These are phyloP conservation scores for Hypoxylon rickii DNA, from an alignment of 495 filamentous ascomycete species.

Conservation along the genomic window DNA sequence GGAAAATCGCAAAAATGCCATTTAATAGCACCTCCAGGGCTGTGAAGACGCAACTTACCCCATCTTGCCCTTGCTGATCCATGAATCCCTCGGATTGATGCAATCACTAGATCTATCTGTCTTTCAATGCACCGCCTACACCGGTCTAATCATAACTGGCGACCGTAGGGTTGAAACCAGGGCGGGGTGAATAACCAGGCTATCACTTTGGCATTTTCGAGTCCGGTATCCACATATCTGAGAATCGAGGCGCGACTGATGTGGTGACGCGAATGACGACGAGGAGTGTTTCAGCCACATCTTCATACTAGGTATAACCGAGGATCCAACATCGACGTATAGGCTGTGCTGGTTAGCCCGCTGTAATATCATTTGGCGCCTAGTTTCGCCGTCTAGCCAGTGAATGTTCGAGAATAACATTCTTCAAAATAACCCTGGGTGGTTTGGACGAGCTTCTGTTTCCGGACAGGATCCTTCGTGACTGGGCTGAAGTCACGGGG, in stretches of 20 bases:
- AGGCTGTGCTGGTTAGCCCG: conserved; percentile 9
- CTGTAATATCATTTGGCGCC: conserved; percentile 9
- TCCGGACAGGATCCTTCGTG: conserved; percentile 6
- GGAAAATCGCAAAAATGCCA: conserved; percentile 5
- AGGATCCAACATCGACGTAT: conserved; percentile 17
- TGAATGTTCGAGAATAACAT: conserved; percentile 10
- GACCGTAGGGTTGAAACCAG: background rate
- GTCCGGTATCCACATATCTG: conserved; percentile 3
- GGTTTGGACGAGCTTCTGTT: conserved; percentile 5
- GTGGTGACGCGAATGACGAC: background rate
- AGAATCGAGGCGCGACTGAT: conserved; percentile 8
- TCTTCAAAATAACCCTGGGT: conserved; percentile 4
- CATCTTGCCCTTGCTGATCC: too few relatives aligned
- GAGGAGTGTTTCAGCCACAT: conserved; percentile 29
- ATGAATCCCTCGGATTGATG: too few relatives aligned
- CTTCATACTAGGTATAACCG: conserved; percentile 9
- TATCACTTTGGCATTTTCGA: conserved; percentile 8
- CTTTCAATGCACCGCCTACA: too few relatives aligned
- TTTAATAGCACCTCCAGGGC: background rate
- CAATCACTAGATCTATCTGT: too few relatives aligned
- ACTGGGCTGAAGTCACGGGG: too few relatives aligned
- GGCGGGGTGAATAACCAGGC: background rate
- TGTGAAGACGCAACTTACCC: too few relatives aligned
- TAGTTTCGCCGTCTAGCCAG: conserved; percentile 5
- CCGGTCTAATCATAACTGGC: too few relatives aligned